A percentile compares a stretch with the other conserved stretches of the same genome.
Evolutionary conservation across 352 stramenopile species (phyloP).

Genomic region (Pythium inflatum): DNA sequence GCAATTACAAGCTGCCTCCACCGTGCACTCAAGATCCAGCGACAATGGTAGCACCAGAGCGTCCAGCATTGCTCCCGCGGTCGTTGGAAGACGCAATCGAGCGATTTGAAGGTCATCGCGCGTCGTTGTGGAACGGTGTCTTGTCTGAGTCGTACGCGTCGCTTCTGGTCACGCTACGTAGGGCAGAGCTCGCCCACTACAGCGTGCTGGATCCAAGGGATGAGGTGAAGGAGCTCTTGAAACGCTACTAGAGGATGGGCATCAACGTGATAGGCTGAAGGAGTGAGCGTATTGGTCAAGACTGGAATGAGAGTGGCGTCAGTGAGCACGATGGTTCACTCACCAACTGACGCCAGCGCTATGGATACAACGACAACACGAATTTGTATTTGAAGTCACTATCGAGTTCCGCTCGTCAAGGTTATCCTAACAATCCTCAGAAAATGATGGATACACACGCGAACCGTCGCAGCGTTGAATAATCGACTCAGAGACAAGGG

Average conservation of each 20-base stretch:
- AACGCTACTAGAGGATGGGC: constrained; percentile 22
- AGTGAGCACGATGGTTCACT: too few relatives aligned
- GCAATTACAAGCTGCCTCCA: constrained; percentile 7
- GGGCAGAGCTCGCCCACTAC: constrained; percentile 31
- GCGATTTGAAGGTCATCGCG: background rate
- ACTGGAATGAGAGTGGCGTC: too few relatives aligned
- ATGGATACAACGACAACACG: too few relatives aligned
- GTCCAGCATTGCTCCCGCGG: constrained; percentile 22
- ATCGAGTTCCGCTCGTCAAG: too few relatives aligned
- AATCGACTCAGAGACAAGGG: too few relatives aligned
- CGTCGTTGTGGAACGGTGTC: constrained; percentile 21
- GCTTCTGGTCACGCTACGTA: constrained; percentile 27
- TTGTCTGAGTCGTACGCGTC: constrained; percentile 21
- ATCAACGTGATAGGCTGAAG: too few relatives aligned
- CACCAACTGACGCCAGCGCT: too few relatives aligned
- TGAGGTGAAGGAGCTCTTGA: constrained; percentile 17
- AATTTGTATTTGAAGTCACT: too few relatives aligned
- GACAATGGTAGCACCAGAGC: constrained; percentile 3
- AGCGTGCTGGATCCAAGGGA: background rate
- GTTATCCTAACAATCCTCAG: too few relatives aligned
- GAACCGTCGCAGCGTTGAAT: too few relatives aligned
- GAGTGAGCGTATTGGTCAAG: too few relatives aligned
- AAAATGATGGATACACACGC: too few relatives aligned
- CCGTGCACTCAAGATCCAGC: constrained; percentile 23
- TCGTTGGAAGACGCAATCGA: constrained; percentile 32